Evolutionary conservation across 352 stramenopile genomes (phyloP), one percentile per base, ranked within the genome.

Genomic region (Phytopythium ostracodes): DNA sequence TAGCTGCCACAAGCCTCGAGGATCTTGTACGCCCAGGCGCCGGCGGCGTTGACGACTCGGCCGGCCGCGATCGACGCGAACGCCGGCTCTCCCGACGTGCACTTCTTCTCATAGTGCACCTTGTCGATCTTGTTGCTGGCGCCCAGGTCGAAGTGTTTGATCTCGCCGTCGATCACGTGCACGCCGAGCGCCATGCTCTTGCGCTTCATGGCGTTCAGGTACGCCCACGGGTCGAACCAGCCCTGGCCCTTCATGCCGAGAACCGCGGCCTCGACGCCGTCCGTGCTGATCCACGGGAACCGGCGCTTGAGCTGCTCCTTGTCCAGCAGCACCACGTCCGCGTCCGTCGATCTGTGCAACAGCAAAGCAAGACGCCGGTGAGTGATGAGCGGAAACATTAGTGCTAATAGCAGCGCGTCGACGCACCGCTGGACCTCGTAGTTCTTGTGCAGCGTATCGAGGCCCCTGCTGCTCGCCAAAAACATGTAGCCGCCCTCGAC

Each of bases 191-290:
- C 62, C 4, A 84, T 58, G 62, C 77, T 84, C 68, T 91, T 92
- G 38, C 70, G 75, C 67, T 91, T 92, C 63, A 94, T 82, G 15
- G 83, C 84, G 12, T 66, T 76, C 54, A 95, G 68, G 64, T 80
- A 92, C 5, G 82, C 81, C 86, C 86, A 95, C 6, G 86, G 86
- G 43, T 95, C 86, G 65, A 95, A 95, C 86, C 86, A 95, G 22
- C 86, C 86, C 47, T 93, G 80, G 52, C 92, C 62, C 44, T 87
- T 79, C 24, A 89, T 63, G 11, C 86, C 86, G 18, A 95, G 64
- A 17, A 84, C 77, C 9, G 74, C 86, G 35, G 75, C 72, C 17
- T 76, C 68, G 5, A 95, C 69, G 4, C 77, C 86, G 5, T 84
- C 72, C 27, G 79, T 84, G 46, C 77, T 85, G 15, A 95, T 81